These are phyloP conservation scores for Escovopsis sp. DNA, from an alignment of 2,329 filamentous ascomycete genomes.

Conservation along the genomic window DNA sequence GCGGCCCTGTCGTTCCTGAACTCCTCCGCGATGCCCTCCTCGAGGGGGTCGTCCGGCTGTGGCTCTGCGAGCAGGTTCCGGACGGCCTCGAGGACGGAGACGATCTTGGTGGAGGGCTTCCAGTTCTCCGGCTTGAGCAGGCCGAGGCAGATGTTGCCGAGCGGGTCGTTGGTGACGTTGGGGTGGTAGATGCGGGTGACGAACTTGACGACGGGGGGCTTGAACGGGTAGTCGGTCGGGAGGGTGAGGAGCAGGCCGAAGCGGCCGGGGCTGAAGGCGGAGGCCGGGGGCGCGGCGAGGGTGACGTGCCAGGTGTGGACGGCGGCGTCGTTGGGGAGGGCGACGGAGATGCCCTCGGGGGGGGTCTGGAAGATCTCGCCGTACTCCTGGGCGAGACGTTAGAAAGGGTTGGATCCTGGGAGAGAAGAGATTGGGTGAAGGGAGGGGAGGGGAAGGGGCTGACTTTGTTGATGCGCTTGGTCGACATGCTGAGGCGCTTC, in stretches of 20 bases:
- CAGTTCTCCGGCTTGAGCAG: constrained; percentile 76
- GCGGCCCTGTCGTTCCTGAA: constrained; percentile 51
- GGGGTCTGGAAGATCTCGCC: constrained; percentile 33
- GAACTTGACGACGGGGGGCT: constrained; percentile 67
- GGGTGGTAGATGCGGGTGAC: constrained; percentile 89
- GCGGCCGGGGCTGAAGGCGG: constrained; percentile 46
- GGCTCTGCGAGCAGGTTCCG: constrained; percentile 63
- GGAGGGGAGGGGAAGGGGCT: not conserved
- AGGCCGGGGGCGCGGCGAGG: constrained; percentile 27
- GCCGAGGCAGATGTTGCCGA: constrained; percentile 73
- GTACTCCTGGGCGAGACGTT: constrained; percentile 44
- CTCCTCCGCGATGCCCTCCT: constrained; percentile 74
- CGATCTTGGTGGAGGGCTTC: constrained; percentile 75
- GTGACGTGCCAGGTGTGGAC: constrained; percentile 38
- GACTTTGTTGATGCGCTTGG: constrained; percentile 32
- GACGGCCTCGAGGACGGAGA: constrained; percentile 62
- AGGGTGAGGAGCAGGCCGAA: constrained; percentile 63
- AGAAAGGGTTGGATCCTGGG: too few species aligned
- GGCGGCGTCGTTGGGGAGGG: constrained; percentile 30
- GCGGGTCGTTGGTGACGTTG: constrained; percentile 78
- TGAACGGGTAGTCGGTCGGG: constrained; percentile 78
- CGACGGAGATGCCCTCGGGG: constrained; percentile 31
- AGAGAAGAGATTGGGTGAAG: too few species aligned
- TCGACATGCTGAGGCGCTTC: constrained; percentile 21
- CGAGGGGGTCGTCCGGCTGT: constrained; percentile 79